These are phyloP conservation scores for Dioscorea dumetorum DNA, from an alignment of 106 monocot genomes.

Conservation along the genomic window DNA sequence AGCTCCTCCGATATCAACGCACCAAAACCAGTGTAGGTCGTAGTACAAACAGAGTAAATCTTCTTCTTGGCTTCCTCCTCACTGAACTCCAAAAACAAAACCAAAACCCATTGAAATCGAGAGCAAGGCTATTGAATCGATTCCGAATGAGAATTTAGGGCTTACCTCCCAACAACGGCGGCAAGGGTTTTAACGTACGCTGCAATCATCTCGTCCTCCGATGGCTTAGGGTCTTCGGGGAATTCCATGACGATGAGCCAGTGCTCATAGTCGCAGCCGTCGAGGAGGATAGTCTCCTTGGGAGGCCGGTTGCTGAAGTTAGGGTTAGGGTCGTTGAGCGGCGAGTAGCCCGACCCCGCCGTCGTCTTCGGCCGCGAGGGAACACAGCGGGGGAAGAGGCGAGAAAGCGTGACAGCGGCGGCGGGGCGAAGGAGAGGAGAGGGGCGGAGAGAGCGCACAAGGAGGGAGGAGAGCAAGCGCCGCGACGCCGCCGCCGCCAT, in stretches of 20 bases:
- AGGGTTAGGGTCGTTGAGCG: slow-evolving; percentile 76
- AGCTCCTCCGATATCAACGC: slow-evolving; percentile 95
- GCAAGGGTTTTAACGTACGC: slow-evolving; percentile 89
- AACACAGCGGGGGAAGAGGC: background rate
- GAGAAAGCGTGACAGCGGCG: slow-evolving; percentile 4
- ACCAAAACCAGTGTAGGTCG: slow-evolving; percentile 98
- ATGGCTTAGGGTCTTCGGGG: slow-evolving; percentile 53
- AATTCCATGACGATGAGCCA: slow-evolving; percentile 99
- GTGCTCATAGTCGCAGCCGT: slow-evolving; percentile 99
- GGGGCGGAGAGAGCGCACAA: slow-evolving; percentile 10
- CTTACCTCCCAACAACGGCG: slow-evolving; percentile 71
- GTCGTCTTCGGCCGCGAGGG: slow-evolving; percentile 48
- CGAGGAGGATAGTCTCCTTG: slow-evolving; percentile 94
- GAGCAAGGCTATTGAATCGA: background rate
- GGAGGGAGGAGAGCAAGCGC: slow-evolving; percentile 33
- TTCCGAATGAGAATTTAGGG: no score
- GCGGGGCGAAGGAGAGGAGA: slow-evolving; percentile 3
- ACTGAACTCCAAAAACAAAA: slow-evolving; percentile 21
- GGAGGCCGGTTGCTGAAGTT: slow-evolving; percentile 93
- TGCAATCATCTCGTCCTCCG: slow-evolving; percentile 87
- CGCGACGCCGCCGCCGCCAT: slow-evolving; percentile 33
- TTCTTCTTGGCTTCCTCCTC: slow-evolving; percentile 99
- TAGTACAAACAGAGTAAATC: slow-evolving; percentile 93
- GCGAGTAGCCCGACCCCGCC: slow-evolving; percentile 77
- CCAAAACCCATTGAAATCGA: background rate